A percentile compares a stretch with the other conserved stretches of the same genome.
phyloP scores from a whole-genome alignment of 805 yeast species.

The Monosporozyma unispora region DNA sequence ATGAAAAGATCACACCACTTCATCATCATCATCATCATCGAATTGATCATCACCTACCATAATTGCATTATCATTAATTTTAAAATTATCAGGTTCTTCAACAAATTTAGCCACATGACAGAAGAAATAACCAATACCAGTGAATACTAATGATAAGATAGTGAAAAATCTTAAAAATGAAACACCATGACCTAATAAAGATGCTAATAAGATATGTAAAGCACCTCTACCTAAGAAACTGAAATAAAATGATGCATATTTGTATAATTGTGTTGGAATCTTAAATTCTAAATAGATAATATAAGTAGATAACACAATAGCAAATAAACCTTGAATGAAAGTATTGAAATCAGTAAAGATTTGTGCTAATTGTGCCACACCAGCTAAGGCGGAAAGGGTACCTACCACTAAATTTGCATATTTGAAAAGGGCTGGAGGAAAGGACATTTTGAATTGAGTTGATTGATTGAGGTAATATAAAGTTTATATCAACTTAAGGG shows the following conservation, averaged over 20 bases:
- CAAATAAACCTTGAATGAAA: conserved; percentile 51
- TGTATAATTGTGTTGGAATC: conserved; percentile 49
- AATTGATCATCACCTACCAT: conserved; percentile 32
- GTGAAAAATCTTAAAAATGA: conserved; percentile 43
- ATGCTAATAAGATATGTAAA: conserved; percentile 29
- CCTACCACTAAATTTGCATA: conserved; percentile 48
- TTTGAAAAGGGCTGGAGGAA: conserved; percentile 21
- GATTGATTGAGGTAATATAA: too few relatives aligned
- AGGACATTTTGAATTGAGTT: conserved; percentile 12
- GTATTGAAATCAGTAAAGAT: conserved; percentile 21
- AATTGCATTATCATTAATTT: conserved; percentile 37
- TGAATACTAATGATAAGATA: conserved; percentile 47
- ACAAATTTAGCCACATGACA: conserved; percentile 68
- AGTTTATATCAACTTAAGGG: too few relatives aligned
- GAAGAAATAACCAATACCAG: conserved; percentile 51
- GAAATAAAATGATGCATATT: conserved; percentile 58
- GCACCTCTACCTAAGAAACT: conserved; percentile 53
- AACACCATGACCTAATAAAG: conserved; percentile 50
- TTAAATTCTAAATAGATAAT: conserved; percentile 39
- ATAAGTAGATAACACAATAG: conserved; percentile 44
- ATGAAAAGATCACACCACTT: conserved; percentile 5
- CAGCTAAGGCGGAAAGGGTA: conserved; percentile 36
- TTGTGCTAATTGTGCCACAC: conserved; percentile 18
- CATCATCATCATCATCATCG: conserved; percentile 9
- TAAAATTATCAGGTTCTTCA: conserved; percentile 79